Evolutionary conservation across 2,329 filamentous ascomycete genomes (phyloP), one percentile per base, ranked within the genome.

Genomic region (Trichoderma sp.): DNA sequence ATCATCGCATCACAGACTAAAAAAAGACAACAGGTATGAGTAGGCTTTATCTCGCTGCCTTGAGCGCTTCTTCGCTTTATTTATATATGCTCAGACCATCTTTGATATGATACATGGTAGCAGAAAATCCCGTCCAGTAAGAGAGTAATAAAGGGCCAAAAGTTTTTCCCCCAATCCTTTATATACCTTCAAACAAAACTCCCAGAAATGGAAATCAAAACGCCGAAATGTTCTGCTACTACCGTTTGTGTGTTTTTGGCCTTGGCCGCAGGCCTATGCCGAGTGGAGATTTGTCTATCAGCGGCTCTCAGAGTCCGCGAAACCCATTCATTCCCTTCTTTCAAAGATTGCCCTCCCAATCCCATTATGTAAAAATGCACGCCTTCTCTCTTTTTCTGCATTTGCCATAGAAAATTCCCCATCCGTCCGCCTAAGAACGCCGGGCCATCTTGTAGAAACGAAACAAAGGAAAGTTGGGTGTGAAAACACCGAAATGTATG

Each of bases 231-330:
- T 76, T 75, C 76, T 79, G 76, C 77, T 72, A 71, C 70, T 69
- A 73, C 49, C 62, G 71, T 74, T 67, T 43, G 29, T 29, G 65
- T 76, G 72, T 43, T 19, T 29, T 67, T 76, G 72, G 73, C 75
- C 76, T 77, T 75, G 53, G 62, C 52, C 37, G 71, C 73, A 76
- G 53, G 55, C 63, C 40, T 72, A 79, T 82, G 78, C 77, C 79
- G 81, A 85, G 83, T 83, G 81, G 83, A 84, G 83, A 83, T 83
- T 77, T 81, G 78, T 84, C 81, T 84, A 83, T 81, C 72, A 75
- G 73, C 72, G 73, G 73, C 73, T 74, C 71, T 68, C 62, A 62
- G 52, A 59, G 59, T 37, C 65, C 62, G 58, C 68, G 6, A 43
- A 69, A 60, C 29, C 71, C 67, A 59, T 61, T 37, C 67, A 40